Evolutionary conservation across 352 stramenopile species (phyloP).

Genomic region (Pythium biforme): DNA sequence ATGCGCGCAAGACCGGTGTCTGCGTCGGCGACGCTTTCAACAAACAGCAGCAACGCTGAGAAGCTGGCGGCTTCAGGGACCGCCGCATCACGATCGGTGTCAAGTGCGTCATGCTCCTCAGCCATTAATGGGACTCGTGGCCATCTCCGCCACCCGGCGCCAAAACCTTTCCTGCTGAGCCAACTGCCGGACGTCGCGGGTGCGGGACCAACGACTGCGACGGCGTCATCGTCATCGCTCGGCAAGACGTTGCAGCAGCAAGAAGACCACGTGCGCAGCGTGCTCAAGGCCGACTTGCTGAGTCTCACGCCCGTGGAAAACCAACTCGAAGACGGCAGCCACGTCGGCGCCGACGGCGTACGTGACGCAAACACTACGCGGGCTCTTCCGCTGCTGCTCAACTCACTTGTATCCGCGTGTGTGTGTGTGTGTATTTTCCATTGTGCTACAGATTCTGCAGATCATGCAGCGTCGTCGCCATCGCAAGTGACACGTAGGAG

Average conservation of each 20-base stretch:
- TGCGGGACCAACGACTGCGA: not conserved
- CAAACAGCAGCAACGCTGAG: not conserved
- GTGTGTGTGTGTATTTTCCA: not conserved
- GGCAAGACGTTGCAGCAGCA: constrained; percentile 23
- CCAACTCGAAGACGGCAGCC: constrained; percentile 45
- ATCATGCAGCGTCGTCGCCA: constrained; percentile 56
- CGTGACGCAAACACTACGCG: no score
- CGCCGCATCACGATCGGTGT: not conserved
- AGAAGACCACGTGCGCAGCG: constrained; percentile 54
- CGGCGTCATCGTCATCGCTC: not conserved
- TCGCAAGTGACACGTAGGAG: constrained; percentile 10
- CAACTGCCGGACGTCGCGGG: constrained; percentile 16
- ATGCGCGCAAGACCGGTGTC: constrained; percentile 28
- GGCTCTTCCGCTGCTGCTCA: not conserved
- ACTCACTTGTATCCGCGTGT: no score
- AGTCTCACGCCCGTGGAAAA: constrained; percentile 38
- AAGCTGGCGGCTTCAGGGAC: not conserved
- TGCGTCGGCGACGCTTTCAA: constrained; percentile 18
- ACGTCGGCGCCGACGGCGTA: constrained; percentile 51
- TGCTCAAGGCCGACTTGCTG: constrained; percentile 54
- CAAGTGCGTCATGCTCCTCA: not conserved
- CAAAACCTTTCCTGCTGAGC: constrained; percentile 21
- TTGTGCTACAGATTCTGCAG: constrained; percentile 43
- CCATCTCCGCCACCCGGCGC: not conserved
- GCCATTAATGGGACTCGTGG: not conserved